Base-by-base conservation (phyloP, 83 land plant genomes). In the Picea abies region DNA sequence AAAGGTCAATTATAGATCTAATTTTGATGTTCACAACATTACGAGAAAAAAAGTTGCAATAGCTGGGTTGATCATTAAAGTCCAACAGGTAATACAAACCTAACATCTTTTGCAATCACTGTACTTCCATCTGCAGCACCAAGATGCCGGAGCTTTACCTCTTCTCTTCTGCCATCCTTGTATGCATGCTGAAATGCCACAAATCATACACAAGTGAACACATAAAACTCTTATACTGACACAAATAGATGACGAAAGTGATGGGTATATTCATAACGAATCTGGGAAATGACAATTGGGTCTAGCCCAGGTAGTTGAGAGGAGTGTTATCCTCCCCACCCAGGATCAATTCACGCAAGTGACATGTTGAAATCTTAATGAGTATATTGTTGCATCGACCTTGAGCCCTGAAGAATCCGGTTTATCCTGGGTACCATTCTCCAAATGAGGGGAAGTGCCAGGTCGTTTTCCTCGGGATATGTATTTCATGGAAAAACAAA, bases 51-150 rank as follows among this genome's bases (percentile, higher is more conserved):
- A 23, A 22, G 32, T 76, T 9, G 44, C 1, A 44, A 8, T 12
- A 9, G 26, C 47, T 47, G 60, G 60, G 11, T 47, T n/a, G 29
- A 22, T 39, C 60, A 41, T 49, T 76, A 41, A 65, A 65, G 26
- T 11, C 16, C 79, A 76, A 22, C 25, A 49, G 23, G 49, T 44
- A 29, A 78, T 78, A 78, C 63, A 83, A 26, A 97, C 99, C 99
- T 93, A 20, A 98, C 86, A 88, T 94, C 80, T 82, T 94, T 98
- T 66, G 94, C 99, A 67, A 98, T 98, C 61, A 98, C 94, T 22
- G 97, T 90, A 52, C 81, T 89, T 73, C 99, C 99, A 90, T 98
- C 99, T 71, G 93, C 99, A 78, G 95, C 91, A 8, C 94, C 99
- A 83, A 98, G 91, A 84, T 98, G 99, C 44, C 99, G 93, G 26